Percentiles rank a stretch among this genome's conserved stretches.
Evolutionary conservation across 1,284 basidiomycete genomes (phyloP).

Genomic region (Pseudozyma sp.): DNA sequence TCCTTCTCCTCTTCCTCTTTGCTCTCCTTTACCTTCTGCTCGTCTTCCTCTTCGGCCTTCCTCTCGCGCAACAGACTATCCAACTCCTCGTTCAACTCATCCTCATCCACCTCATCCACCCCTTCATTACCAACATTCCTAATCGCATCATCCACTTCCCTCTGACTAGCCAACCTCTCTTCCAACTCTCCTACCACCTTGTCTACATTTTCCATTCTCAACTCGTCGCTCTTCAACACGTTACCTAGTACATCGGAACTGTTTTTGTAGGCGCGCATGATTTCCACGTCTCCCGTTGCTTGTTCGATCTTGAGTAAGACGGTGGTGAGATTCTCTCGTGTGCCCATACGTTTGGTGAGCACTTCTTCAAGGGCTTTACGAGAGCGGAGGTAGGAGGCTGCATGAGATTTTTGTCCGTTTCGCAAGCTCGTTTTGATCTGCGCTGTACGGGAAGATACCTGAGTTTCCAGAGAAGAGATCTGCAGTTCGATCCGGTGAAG

Average conservation of each 20-base stretch:
- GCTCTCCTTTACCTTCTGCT: constrained; percentile 6
- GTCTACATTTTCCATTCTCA: constrained; percentile 82
- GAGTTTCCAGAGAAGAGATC: constrained; percentile 76
- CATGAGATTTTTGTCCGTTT: constrained; percentile 78
- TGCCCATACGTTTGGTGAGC: constrained; percentile 78
- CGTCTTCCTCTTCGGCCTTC: constrained; percentile 8
- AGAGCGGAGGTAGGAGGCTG: constrained; percentile 80
- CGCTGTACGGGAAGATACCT: constrained; percentile 76
- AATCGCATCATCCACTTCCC: constrained; percentile 84
- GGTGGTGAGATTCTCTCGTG: constrained; percentile 79
- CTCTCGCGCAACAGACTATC: constrained; percentile 4
- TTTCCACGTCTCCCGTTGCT: constrained; percentile 88
- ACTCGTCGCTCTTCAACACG: constrained; percentile 81
- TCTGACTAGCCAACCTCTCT: constrained; percentile 82
- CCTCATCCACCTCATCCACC: constrained; percentile 65
- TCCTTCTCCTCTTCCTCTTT: constrained; percentile 27
- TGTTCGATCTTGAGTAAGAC: constrained; percentile 86
- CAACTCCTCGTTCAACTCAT: constrained; percentile 13
- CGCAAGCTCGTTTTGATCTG: constrained; percentile 78
- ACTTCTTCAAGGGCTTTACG: constrained; percentile 84
- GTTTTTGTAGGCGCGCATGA: constrained; percentile 85
- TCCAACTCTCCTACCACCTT: constrained; percentile 86
- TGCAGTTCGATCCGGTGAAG: constrained; percentile 77
- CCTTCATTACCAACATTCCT: constrained; percentile 63
- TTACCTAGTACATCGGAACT: constrained; percentile 81